Percentiles rank a stretch among this genome's conserved stretches.
Evolutionary conservation across 768 basidiomycete species (phyloP).

Genomic region (Cystofilobasidium capitatum): DNA sequence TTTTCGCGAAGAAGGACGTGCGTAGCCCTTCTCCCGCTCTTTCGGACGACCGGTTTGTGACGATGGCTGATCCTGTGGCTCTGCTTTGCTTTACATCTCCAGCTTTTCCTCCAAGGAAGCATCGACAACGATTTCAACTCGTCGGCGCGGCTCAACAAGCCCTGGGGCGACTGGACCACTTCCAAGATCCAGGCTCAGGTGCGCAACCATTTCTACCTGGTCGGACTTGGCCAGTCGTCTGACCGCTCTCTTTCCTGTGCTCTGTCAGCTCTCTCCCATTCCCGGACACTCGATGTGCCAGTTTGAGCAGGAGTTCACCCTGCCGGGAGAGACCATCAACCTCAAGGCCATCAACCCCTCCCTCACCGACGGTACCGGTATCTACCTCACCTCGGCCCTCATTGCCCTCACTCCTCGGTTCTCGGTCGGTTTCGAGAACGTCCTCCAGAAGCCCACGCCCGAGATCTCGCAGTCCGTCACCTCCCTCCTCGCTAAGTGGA

Average conservation of each 20-base stretch:
- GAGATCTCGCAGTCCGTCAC: conserved; percentile 49
- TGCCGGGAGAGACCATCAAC: conserved; percentile 75
- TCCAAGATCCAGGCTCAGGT: conserved; percentile 87
- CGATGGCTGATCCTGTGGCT: not conserved
- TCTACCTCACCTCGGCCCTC: conserved; percentile 82
- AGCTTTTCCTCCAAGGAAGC: conserved; percentile 88
- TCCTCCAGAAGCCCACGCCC: conserved; percentile 70
- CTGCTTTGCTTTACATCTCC: conserved; percentile 1
- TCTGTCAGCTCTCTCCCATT: conserved; percentile 58
- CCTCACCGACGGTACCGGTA: conserved; percentile 70
- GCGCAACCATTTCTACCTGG: conserved; percentile 30
- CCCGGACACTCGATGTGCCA: conserved; percentile 81
- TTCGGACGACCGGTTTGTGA: not conserved
- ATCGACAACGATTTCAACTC: conserved; percentile 90
- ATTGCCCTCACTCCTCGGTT: conserved; percentile 86
- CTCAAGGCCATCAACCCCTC: conserved; percentile 85
- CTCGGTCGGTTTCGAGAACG: conserved; percentile 73
- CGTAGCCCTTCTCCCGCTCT: conserved; percentile 16
- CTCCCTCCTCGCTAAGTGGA: conserved; percentile 41
- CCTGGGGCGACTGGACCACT: conserved; percentile 65
- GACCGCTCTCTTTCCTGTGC: conserved; percentile 10
- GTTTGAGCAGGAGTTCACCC: conserved; percentile 86
- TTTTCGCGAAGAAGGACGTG: conserved; percentile 78
- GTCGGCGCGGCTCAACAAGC: conserved; percentile 77
- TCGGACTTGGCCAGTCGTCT: not conserved